A percentile compares a stretch with the other conserved stretches of the same genome.
phyloP scores from a whole-genome alignment of 1,284 basidiomycete genomes.

The Malassezia psittaci region DNA sequence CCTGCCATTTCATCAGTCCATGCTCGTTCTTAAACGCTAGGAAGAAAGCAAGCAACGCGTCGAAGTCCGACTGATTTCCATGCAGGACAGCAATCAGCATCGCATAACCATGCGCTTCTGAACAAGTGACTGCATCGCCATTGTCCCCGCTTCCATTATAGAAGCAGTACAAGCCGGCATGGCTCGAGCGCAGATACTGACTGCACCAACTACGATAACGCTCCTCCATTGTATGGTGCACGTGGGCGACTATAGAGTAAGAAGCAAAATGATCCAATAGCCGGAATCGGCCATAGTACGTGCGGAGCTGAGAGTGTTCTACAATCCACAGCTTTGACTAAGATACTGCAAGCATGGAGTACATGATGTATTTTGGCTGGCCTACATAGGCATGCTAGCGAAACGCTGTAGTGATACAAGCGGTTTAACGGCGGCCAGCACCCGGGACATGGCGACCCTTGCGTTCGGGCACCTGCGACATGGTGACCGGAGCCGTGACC shows the following conservation, averaged over 20 bases:
- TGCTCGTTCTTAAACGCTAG: conserved; percentile 25
- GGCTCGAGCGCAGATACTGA: conserved; percentile 14
- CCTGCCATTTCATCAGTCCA: conserved; percentile 41
- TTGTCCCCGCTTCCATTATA: conserved; percentile 34
- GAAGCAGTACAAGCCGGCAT: conserved; percentile 28
- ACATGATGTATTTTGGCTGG: conserved; percentile 18
- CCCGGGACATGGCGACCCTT: conserved; percentile 45
- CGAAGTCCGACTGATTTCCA: conserved; percentile 26
- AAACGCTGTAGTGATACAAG: conserved; percentile 2
- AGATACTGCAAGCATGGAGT: conserved; percentile 7
- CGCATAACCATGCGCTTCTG: conserved; percentile 39
- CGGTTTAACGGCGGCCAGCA: conserved; percentile 41
- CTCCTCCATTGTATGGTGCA: conserved; percentile 5
- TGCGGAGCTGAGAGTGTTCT: too few relatives aligned
- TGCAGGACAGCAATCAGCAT: conserved; percentile 39
- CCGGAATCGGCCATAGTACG: too few relatives aligned
- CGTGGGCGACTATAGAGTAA: background rate
- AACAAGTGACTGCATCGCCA: conserved; percentile 41
- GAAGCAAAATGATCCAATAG: too few relatives aligned
- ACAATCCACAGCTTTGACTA: background rate
- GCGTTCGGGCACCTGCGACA: conserved; percentile 37
- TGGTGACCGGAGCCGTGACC: conserved; percentile 42
- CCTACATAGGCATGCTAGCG: conserved; percentile 6
- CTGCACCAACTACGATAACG: conserved; percentile 14
- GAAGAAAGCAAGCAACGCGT: conserved; percentile 31